Evolutionary conservation across 768 basidiomycete genomes (phyloP).

Genomic region (button mushroom (Agaricus bisporus)): DNA sequence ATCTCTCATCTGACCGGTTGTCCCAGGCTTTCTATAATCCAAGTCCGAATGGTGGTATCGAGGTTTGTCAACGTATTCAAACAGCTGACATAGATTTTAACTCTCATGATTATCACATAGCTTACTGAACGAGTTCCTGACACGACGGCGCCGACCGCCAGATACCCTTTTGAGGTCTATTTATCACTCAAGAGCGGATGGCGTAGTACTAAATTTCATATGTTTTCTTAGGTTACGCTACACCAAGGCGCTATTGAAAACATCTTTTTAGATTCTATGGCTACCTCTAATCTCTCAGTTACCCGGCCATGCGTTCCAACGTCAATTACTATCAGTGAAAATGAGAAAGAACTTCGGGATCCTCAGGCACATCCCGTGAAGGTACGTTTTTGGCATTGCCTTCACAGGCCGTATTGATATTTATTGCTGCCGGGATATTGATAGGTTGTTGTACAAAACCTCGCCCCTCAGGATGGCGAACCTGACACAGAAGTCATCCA

Average conservation of each 20-base stretch:
- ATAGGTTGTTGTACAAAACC: slow-evolving; percentile 40
- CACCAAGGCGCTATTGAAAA: slow-evolving; percentile 62
- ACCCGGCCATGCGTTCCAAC: slow-evolving; percentile 44
- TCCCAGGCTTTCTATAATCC: slow-evolving; percentile 76
- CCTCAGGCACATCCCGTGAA: slow-evolving; percentile 31
- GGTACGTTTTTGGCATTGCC: slow-evolving; percentile 13
- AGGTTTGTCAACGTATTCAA: slow-evolving; percentile 24
- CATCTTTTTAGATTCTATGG: slow-evolving; percentile 54
- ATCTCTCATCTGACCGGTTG: not conserved
- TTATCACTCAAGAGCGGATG: not conserved
- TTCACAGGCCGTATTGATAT: not conserved
- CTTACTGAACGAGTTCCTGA: slow-evolving; percentile 58
- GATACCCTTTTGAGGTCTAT: slow-evolving; percentile 65
- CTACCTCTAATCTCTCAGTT: slow-evolving; percentile 37
- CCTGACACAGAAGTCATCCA: slow-evolving; percentile 48
- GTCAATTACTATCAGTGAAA: slow-evolving; percentile 39
- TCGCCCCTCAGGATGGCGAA: slow-evolving; percentile 26
- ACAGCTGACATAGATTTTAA: not conserved
- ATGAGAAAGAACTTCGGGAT: slow-evolving; percentile 35
- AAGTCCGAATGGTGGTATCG: slow-evolving; percentile 49
- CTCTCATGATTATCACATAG: slow-evolving; percentile 24
- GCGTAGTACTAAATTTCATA: not conserved
- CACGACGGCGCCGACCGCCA: slow-evolving; percentile 53
- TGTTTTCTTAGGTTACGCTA: slow-evolving; percentile 37
- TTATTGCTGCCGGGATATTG: not conserved